phyloP scores from a whole-genome alignment of 495 filamentous ascomycete genomes.

The Trichocladium antarcticum region DNA sequence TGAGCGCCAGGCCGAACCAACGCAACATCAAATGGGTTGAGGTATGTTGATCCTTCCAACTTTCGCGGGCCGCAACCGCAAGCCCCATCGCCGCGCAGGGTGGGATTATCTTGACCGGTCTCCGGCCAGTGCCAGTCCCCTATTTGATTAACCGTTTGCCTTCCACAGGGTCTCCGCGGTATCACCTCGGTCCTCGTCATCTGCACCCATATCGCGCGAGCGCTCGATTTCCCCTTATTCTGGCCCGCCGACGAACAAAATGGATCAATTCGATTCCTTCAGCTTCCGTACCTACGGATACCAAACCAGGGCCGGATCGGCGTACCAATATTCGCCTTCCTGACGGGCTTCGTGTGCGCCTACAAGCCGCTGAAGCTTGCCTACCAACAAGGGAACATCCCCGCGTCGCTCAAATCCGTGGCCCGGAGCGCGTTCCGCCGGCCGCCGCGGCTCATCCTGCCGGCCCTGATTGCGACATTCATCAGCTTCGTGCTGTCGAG shows the following conservation, averaged over 20 bases:
- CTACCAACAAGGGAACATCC: constrained; percentile 40
- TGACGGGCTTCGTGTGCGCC: constrained; percentile 58
- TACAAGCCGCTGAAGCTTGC: constrained; percentile 51
- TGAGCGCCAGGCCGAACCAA: constrained; percentile 18
- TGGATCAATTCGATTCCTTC: constrained; percentile 40
- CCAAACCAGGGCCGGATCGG: constrained; percentile 53
- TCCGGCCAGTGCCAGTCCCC: neutral
- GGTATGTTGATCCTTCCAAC: constrained; percentile 23
- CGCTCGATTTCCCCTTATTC: constrained; percentile 47
- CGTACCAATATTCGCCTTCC: constrained; percentile 54
- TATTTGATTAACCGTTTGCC: constrained; percentile 1
- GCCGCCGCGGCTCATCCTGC: constrained; percentile 49
- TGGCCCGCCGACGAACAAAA: constrained; percentile 41
- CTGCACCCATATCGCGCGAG: constrained; percentile 50
- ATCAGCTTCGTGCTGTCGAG: constrained; percentile 47
- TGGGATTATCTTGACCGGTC: too few species aligned
- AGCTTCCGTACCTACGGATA: constrained; percentile 51
- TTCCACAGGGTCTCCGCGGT: constrained; percentile 47
- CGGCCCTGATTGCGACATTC: constrained; percentile 47
- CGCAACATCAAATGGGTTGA: constrained; percentile 32
- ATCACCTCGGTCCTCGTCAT: constrained; percentile 55
- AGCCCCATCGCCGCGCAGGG: too few species aligned
- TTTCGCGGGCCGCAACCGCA: too few species aligned
- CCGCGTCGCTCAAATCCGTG: constrained; percentile 43
- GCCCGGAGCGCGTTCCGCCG: constrained; percentile 54